Conservation (phyloP, 2,329 filamentous ascomycete species). For the Chrysoporthe puriensis region DNA sequence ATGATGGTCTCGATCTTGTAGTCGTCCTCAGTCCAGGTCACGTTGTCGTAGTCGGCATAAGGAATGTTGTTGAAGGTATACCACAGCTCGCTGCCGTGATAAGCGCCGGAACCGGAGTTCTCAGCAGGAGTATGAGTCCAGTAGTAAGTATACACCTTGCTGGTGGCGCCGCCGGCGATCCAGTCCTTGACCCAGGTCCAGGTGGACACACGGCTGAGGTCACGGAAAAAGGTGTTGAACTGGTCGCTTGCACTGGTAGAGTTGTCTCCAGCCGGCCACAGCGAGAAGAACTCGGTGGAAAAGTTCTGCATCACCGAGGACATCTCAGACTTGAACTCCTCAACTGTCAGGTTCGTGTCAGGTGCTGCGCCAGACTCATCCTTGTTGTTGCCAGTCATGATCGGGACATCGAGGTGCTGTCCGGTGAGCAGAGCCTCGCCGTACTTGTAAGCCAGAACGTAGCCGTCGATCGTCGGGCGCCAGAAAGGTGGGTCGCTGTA, state of each 20-base stretch:
- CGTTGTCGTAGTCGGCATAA: constrained; percentile 15
- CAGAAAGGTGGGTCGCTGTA: constrained; percentile 2
- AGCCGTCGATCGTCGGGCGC: constrained; percentile 4
- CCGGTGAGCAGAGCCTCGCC: not conserved
- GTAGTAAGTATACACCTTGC: constrained; percentile 36
- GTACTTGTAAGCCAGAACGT: not conserved
- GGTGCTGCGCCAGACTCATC: constrained; percentile 1
- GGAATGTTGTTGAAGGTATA: constrained; percentile 40
- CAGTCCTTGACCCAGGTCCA: constrained; percentile 36
- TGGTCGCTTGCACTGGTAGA: not conserved
- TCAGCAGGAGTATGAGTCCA: constrained; percentile 36
- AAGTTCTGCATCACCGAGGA: constrained; percentile 35
- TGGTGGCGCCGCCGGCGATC: constrained; percentile 33
- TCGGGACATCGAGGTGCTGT: not conserved
- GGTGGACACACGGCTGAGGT: constrained; percentile 31
- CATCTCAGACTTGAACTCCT: constrained; percentile 29
- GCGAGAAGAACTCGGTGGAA: constrained; percentile 30
- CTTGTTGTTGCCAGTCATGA: constrained; percentile 8
- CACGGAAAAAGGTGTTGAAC: not conserved
- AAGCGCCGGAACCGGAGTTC: constrained; percentile 33
- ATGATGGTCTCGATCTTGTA: constrained; percentile 31
- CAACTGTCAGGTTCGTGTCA: constrained; percentile 21
- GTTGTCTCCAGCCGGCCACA: constrained; percentile 4
- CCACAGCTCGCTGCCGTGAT: constrained; percentile 38
- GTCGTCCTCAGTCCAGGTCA: not conserved